Percentiles rank a stretch among this genome's conserved stretches.
phyloP scores from a whole-genome alignment of 305 asterid species.

The Lippia alba region DNA sequence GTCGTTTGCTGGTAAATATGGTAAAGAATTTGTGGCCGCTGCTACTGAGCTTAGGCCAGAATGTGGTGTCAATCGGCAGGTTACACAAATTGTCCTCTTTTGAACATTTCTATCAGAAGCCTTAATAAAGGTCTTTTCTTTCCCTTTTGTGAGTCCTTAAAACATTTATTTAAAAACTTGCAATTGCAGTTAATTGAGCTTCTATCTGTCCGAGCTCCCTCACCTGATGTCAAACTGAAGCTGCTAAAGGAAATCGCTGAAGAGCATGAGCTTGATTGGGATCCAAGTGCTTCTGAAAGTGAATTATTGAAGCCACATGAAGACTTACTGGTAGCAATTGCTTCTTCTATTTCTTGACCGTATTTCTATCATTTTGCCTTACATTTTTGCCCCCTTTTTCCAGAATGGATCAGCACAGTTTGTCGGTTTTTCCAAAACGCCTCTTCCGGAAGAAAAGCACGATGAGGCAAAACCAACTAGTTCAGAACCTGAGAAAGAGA shows the following conservation, averaged over 20 bases:
- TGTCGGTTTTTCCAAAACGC: constrained; percentile 62
- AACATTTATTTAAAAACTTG: not conserved
- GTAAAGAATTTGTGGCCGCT: constrained; percentile 82
- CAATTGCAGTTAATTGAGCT: constrained; percentile 76
- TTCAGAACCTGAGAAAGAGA: constrained; percentile 51
- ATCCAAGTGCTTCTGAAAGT: constrained; percentile 75
- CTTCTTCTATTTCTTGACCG: constrained; percentile 4
- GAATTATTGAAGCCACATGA: constrained; percentile 85
- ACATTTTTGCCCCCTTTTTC: constrained; percentile 31
- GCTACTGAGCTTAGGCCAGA: constrained; percentile 98
- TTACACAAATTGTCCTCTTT: constrained; percentile 31
- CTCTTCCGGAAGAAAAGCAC: constrained; percentile 67
- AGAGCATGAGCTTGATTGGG: constrained; percentile 93
- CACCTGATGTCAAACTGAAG: constrained; percentile 86
- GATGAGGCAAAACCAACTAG: constrained; percentile 43
- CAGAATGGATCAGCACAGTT: constrained; percentile 86
- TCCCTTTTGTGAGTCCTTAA: not conserved
- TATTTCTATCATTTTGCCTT: constrained; percentile 15
- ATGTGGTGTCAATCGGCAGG: constrained; percentile 99
- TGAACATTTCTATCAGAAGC: not conserved
- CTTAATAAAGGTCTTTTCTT: too few relatives aligned
- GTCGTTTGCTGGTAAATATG: constrained; percentile 83
- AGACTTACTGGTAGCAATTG: constrained; percentile 74
- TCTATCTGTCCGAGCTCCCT: constrained; percentile 90
- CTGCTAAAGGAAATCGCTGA: constrained; percentile 91